These are phyloP conservation scores for Tulasnella sp. DNA, from an alignment of 768 basidiomycete species.

Conservation along the genomic window DNA sequence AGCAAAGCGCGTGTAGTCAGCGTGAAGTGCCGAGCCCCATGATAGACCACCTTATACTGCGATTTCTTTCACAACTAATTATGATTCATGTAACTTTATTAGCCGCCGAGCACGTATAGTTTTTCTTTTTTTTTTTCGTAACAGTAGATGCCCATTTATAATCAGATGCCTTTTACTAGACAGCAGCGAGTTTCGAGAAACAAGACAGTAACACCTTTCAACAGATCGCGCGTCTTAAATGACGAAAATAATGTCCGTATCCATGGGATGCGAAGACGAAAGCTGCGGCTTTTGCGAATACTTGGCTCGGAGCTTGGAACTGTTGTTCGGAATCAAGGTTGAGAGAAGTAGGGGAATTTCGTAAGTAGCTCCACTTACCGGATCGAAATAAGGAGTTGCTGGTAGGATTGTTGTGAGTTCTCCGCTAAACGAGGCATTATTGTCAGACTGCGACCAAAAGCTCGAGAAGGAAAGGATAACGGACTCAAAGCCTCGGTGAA, in stretches of 20 bases:
- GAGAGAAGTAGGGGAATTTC: constrained; percentile 25
- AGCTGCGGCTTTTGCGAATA: constrained; percentile 51
- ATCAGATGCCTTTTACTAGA: background rate
- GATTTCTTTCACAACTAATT: background rate
- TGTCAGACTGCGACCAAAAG: background rate
- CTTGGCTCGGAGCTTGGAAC: constrained; percentile 46
- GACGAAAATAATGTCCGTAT: constrained; percentile 45
- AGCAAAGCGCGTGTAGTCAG: constrained; percentile 30
- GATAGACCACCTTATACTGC: background rate
- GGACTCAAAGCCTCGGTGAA: constrained; percentile 42
- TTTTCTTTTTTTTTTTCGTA: background rate
- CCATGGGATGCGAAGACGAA: constrained; percentile 43
- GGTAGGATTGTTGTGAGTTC: constrained; percentile 46
- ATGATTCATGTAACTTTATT: constrained; percentile 10
- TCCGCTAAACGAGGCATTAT: constrained; percentile 43
- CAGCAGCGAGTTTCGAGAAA: background rate
- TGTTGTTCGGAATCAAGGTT: constrained; percentile 41
- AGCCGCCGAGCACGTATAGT: background rate
- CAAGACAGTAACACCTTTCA: background rate
- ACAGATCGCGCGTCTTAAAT: constrained; percentile 27
- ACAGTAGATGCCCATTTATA: constrained; percentile 21
- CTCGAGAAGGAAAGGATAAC: constrained; percentile 30
- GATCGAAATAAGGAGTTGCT: constrained; percentile 39
- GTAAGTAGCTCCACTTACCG: background rate
- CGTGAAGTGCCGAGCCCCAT: constrained; percentile 24